Percentiles rank a stretch among this genome's conserved stretches.
Evolutionary conservation across 2,329 filamentous ascomycete genomes (phyloP).

Genomic region (Alternaria sp.): DNA sequence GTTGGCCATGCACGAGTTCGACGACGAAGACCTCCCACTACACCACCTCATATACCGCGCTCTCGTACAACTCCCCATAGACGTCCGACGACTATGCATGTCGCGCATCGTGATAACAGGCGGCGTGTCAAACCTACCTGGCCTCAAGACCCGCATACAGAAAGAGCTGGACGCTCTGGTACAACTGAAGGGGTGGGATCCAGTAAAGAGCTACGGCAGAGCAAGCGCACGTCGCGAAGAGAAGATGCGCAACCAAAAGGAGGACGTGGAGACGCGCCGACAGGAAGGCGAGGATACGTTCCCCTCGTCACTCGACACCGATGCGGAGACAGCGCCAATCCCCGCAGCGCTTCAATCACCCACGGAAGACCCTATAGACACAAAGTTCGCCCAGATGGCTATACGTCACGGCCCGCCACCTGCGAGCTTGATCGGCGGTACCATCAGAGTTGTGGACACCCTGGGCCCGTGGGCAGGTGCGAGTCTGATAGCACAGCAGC

Average conservation of each 20-base stretch:
- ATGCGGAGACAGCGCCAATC: slow-evolving; percentile 12
- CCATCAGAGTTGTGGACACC: slow-evolving; percentile 70
- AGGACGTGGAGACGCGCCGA: slow-evolving; percentile 25
- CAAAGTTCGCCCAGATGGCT: slow-evolving; percentile 60
- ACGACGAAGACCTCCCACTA: slow-evolving; percentile 85
- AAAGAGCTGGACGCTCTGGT: slow-evolving; percentile 75
- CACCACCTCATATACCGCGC: slow-evolving; percentile 77
- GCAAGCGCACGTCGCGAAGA: slow-evolving; percentile 49
- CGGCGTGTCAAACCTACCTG: slow-evolving; percentile 78
- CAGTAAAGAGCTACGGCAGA: slow-evolving; percentile 72
- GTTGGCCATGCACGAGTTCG: slow-evolving; percentile 65
- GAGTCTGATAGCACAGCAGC: slow-evolving; percentile 71
- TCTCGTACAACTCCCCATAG: slow-evolving; percentile 76
- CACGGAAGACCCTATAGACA: slow-evolving; percentile 65
- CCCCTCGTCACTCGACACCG: slow-evolving; percentile 23
- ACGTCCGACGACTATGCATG: slow-evolving; percentile 85
- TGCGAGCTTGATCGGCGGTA: slow-evolving; percentile 57
- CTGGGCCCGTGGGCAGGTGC: slow-evolving; percentile 78
- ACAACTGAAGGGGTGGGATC: slow-evolving; percentile 75
- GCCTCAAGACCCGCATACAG: slow-evolving; percentile 77
- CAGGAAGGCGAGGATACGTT: slow-evolving; percentile 34
- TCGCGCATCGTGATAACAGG: slow-evolving; percentile 87
- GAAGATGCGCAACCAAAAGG: slow-evolving; percentile 28
- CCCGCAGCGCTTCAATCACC: slow-evolving; percentile 54
- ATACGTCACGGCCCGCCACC: slow-evolving; percentile 49